These are phyloP conservation scores for Fusarium begoniae DNA, from an alignment of 2,329 filamentous ascomycete genomes.

Conservation along the genomic window DNA sequence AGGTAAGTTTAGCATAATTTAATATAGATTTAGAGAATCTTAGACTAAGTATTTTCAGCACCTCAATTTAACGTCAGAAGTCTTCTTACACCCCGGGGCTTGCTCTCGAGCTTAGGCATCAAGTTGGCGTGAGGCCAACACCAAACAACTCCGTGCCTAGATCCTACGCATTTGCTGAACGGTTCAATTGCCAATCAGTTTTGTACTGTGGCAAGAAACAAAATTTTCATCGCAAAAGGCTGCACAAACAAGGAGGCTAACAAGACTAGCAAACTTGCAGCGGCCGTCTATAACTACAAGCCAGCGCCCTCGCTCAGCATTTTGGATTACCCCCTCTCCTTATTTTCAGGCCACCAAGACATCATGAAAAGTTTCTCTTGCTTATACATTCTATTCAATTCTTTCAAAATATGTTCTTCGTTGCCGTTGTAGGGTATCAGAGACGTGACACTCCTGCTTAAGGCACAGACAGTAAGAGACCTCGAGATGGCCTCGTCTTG, in stretches of 20 bases:
- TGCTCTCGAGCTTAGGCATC: neutral
- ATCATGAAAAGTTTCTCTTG: neutral
- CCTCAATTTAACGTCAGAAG: too few species aligned
- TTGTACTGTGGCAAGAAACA: neutral
- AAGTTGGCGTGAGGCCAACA: neutral
- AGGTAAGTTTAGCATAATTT: too few species aligned
- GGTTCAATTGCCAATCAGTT: rapidly evolving
- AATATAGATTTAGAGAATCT: too few species aligned
- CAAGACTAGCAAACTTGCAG: neutral
- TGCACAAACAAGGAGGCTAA: too few species aligned
- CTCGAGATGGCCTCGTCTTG: neutral
- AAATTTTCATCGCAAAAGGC: neutral
- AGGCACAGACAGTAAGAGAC: neutral
- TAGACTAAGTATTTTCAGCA: too few species aligned
- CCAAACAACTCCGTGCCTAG: neutral
- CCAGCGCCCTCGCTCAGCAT: neutral
- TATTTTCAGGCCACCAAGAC: rapidly evolving
- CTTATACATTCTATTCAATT: neutral
- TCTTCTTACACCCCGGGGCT: too few species aligned
- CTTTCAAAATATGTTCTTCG: neutral
- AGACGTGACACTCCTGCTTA: neutral
- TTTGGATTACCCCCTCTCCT: neutral
- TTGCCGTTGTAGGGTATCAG: rapidly evolving
- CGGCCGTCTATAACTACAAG: neutral
- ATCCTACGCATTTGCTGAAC: too few species aligned